Conservation (phyloP, 1,284 basidiomycete genomes). For the Fistulinella cinereoalba region DNA sequence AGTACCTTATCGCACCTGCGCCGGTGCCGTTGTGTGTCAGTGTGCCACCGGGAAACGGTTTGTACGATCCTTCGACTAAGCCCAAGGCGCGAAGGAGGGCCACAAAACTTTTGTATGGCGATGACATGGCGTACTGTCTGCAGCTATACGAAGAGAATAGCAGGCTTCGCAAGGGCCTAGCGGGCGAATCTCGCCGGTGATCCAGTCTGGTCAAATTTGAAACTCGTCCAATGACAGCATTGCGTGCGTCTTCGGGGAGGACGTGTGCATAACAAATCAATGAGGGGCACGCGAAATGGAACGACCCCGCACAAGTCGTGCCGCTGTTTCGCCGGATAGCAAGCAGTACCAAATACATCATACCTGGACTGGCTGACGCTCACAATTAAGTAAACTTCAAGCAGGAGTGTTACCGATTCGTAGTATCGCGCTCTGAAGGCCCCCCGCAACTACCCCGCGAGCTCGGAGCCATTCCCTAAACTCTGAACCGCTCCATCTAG, state of each 20-base stretch:
- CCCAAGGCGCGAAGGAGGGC: conserved; percentile 14
- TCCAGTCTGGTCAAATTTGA: background rate
- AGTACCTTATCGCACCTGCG: background rate
- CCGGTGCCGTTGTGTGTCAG: background rate
- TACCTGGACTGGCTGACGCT: no score
- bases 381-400: no score
- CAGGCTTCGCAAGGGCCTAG: no score
- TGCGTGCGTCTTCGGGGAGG: background rate
- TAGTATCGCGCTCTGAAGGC: no score
- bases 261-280: background rate
- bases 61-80: conserved; percentile 21
- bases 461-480: no score
- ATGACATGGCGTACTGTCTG: background rate
- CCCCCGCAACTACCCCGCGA: no score
- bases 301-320: background rate
- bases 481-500: no score
- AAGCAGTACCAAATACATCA: no score
- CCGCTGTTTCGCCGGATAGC: no score
- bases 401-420: no score
- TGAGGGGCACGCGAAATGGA: background rate
- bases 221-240: background rate
- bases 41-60: conserved; percentile 12
- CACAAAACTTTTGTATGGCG: conserved; percentile 2
- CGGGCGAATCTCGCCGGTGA: no score
- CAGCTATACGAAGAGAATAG: background rate